A percentile compares a stretch with the other conserved stretches of the same genome.
These are phyloP conservation scores for Alloteropsis semialata DNA, from an alignment of 176 grass and related monocot genomes.

Conservation along the genomic window DNA sequence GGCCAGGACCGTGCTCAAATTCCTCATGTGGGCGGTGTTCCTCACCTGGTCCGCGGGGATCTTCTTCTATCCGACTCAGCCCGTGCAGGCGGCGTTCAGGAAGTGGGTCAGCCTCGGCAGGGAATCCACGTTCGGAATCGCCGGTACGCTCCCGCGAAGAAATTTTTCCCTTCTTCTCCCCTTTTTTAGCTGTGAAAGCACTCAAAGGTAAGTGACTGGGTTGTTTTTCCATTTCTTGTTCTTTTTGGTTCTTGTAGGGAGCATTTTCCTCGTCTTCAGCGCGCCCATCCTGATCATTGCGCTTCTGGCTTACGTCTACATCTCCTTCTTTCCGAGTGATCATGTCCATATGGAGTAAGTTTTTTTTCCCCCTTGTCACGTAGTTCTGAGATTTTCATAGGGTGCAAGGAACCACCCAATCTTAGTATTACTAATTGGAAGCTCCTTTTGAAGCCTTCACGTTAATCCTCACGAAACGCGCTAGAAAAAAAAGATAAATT, in stretches of 20 bases:
- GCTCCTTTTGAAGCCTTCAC: too few species aligned
- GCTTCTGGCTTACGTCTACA: slow-evolving; percentile 66
- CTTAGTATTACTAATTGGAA: too few species aligned
- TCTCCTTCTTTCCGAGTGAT: slow-evolving; percentile 54
- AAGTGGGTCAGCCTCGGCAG: slow-evolving; percentile 24
- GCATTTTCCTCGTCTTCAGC: slow-evolving; percentile 72
- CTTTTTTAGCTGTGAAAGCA: not conserved
- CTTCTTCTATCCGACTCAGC: slow-evolving; percentile 65
- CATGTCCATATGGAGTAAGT: slow-evolving; percentile 65
- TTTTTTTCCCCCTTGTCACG: not conserved
- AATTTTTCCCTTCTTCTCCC: not conserved
- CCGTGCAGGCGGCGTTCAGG: slow-evolving; percentile 21
- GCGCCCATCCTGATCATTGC: slow-evolving; percentile 72
- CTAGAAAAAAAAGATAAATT: too few species aligned
- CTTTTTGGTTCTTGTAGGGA: slow-evolving; percentile 44
- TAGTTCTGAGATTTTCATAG: slow-evolving; percentile 1
- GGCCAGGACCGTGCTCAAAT: slow-evolving; percentile 58
- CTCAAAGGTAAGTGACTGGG: not conserved
- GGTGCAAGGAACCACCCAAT: not conserved
- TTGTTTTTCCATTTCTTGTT: not conserved
- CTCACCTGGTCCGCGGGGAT: slow-evolving; percentile 62
- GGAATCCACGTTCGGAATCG: slow-evolving; percentile 50
- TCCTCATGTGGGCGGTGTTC: slow-evolving; percentile 74
- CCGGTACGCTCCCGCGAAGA: slow-evolving; percentile 34
- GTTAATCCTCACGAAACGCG: slow-evolving; percentile 28